Evolutionary conservation across 2,329 filamentous ascomycete genomes (phyloP), one percentile per base, ranked within the genome.

Genomic region (Pseudogymnoascus sp.): DNA sequence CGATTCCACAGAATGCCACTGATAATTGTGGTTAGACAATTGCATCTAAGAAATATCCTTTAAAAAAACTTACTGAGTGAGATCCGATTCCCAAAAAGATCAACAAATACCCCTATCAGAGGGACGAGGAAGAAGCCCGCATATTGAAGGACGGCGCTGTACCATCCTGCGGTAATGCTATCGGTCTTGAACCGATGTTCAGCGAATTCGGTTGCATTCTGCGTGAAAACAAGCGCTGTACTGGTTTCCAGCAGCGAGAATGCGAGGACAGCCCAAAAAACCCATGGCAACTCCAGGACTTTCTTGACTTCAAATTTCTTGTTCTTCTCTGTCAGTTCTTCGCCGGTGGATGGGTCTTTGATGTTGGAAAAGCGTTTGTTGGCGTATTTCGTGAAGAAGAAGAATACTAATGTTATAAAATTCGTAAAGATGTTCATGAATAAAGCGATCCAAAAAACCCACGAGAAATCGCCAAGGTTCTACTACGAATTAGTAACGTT

Each of bases 371-470:
- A 86, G 22, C 74, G 75, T 22, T 74, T 74, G 33, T 79, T 76
- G 38, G 77, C 78, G 69, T 78, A 80, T 8, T 74, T 74, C 0
- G 77, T 83, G 67, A 86, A 86, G 65, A 77, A 76, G 72, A 77
- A 85, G 69, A 86, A 86, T 8, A 74, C 70, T 0, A 77, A 59
- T 0, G 82, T 85, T 1, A 78, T 75, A 0, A 78, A 67, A 60
- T 86, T 86, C 7, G 83, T 86, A 64, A 86, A 86, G 2, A 86
- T 62, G 62, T 86, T 85, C 80, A 86, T 86, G 66, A 84, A 82
- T 0, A 86, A 82, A 0, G 80, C 77, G 8, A 79, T 79, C 84
- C 84, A 86, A 67, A 80, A 86, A 0, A 81, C 81, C 81, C 83
- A 86, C 59, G 79, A 78, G 50, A 86, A 86, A 66, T 86, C 77